Percentiles rank a stretch among this genome's conserved stretches.
phyloP scores from a whole-genome alignment of 202 grass and related monocot genomes.

The Sporobolus alterniflorus region DNA sequence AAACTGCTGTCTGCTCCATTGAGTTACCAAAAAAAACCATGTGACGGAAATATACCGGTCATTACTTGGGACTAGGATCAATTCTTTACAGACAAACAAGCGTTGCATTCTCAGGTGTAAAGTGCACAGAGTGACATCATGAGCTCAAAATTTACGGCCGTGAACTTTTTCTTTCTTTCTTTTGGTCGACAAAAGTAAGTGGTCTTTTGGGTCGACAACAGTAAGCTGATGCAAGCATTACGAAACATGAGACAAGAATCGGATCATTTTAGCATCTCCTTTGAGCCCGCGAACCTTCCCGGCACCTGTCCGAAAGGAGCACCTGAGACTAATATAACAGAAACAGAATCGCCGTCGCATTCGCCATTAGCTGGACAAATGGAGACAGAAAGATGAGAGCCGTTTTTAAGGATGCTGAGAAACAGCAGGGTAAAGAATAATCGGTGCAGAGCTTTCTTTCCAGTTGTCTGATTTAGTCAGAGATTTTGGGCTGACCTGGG shows the following conservation, averaged over 20 bases:
- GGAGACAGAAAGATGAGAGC: slow-evolving; percentile 19
- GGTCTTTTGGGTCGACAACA: not conserved
- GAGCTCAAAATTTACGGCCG: no score
- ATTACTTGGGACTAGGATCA: no score
- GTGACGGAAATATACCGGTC: no score
- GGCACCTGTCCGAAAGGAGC: not conserved
- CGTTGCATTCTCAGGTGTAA: no score
- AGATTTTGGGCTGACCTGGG: slow-evolving; percentile 42
- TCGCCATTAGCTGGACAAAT: slow-evolving; percentile 19
- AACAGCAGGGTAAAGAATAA: slow-evolving; percentile 7
- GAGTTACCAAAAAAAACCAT: no score
- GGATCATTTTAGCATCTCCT: not conserved
- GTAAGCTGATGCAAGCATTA: slow-evolving; percentile 2
- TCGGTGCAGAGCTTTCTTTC: slow-evolving; percentile 44
- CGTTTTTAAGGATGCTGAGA: slow-evolving; percentile 11
- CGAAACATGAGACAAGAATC: not conserved
- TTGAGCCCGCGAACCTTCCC: slow-evolving; percentile 24
- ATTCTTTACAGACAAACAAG: no score
- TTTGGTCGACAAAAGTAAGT: no score
- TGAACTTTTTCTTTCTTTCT: no score
- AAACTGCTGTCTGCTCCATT: no score
- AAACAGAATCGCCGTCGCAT: not conserved
- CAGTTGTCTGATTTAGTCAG: slow-evolving; percentile 47
- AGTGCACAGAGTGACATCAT: no score
- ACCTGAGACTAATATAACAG: not conserved